Conservation (phyloP, 2,329 filamentous ascomycete genomes). For the Venturia effusa region DNA sequence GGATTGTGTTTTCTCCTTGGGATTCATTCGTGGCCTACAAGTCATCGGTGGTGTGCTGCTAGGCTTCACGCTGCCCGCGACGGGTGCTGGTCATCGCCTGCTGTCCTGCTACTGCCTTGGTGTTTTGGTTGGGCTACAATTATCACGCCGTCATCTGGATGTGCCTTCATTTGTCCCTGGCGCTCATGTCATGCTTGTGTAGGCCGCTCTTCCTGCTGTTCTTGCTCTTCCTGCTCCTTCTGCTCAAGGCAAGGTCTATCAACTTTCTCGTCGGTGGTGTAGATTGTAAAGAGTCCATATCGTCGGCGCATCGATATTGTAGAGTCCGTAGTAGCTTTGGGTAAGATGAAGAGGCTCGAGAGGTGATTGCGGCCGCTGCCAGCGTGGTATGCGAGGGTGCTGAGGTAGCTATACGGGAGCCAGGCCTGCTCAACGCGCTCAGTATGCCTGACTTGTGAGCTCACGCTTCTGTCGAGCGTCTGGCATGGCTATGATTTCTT, state of each 20-base stretch:
- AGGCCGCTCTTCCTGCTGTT: neutral
- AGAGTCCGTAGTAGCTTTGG: neutral
- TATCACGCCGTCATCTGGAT: neutral
- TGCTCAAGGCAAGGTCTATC: neutral
- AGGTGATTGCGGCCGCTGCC: neutral
- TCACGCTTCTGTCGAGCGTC: neutral
- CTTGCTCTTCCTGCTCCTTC: neutral
- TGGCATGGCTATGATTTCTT: neutral
- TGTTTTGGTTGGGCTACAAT: neutral
- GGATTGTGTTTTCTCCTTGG: neutral
- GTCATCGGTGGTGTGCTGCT: neutral
- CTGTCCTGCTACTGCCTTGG: neutral
- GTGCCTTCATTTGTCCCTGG: neutral
- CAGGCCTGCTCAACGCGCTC: neutral
- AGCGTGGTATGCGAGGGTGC: neutral
- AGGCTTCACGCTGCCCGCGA: neutral
- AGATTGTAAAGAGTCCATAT: neutral
- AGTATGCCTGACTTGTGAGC: neutral
- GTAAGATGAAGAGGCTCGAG: neutral
- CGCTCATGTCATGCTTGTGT: neutral
- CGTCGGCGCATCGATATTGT: neutral
- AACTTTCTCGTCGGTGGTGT: neutral
- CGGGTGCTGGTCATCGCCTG: neutral
- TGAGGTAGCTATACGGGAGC: neutral
- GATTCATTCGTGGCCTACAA: neutral